Conservation (phyloP, 305 asterid genomes). For the Vinca major region DNA sequence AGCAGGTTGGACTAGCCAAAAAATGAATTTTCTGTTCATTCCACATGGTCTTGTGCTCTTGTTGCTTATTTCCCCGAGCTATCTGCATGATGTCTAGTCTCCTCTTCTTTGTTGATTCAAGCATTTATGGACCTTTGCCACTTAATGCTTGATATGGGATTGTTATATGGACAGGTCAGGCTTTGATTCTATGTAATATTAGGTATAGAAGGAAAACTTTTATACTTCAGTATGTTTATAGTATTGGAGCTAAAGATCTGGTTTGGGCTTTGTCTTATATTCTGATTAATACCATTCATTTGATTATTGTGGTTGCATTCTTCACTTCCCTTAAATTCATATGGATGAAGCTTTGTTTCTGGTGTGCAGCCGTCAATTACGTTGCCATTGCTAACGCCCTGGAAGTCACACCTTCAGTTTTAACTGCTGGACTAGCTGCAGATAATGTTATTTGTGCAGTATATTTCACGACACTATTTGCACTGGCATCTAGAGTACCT, state of each 20-base stretch:
- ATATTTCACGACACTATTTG: slow-evolving; percentile 72
- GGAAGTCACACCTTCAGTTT: slow-evolving; percentile 64
- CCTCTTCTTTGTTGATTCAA: not conserved
- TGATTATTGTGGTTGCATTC: not conserved
- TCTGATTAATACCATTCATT: not conserved
- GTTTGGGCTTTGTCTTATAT: not conserved
- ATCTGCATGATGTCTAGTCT: not conserved
- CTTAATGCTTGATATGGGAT: not conserved
- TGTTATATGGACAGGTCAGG: too few relatives aligned
- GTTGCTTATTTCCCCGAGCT: not conserved
- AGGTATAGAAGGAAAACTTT: not conserved
- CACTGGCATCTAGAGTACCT: slow-evolving; percentile 73
- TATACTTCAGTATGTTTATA: not conserved
- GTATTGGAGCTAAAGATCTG: not conserved
- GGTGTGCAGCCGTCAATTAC: slow-evolving; percentile 70
- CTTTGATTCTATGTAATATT: not conserved
- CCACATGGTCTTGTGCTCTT: too few relatives aligned
- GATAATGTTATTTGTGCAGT: slow-evolving; percentile 89
- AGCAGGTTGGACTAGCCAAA: slow-evolving; percentile 1
- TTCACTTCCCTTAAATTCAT: not conserved
- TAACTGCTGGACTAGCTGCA: slow-evolving; percentile 91
- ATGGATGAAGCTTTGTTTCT: slow-evolving; percentile 7
- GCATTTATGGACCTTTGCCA: not conserved
- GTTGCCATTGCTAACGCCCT: slow-evolving; percentile 89
- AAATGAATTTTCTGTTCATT: too few relatives aligned